These are phyloP conservation scores for Drechslera avenae DNA, from an alignment of 2,329 filamentous ascomycete genomes.

Conservation along the genomic window DNA sequence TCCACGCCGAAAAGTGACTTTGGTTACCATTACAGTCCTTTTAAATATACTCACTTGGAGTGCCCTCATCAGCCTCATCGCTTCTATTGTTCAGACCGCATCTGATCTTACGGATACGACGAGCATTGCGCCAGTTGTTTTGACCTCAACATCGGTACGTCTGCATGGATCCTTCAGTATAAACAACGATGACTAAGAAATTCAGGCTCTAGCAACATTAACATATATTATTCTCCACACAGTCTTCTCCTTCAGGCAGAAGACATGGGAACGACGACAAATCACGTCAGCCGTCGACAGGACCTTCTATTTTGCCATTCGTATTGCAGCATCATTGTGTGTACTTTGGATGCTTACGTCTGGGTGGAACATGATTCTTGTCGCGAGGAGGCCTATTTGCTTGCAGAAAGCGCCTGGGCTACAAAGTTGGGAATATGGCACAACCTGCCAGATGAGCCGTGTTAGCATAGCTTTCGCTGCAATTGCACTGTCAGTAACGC, in stretches of 20 bases:
- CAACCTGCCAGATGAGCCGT: conserved; percentile 39
- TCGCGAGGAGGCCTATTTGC: conserved; percentile 46
- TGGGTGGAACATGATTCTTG: conserved; percentile 49
- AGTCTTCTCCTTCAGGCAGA: conserved; percentile 41
- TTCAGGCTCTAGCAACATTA: conserved; percentile 42
- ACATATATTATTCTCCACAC: conserved; percentile 44
- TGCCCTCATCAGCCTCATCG: conserved; percentile 35
- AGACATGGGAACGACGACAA: conserved; percentile 35
- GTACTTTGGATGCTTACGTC: conserved; percentile 46
- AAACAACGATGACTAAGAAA: conserved; percentile 1
- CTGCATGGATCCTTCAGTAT: neutral
- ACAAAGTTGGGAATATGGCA: conserved; percentile 41
- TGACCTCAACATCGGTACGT: conserved; percentile 43
- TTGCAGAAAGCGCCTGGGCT: conserved; percentile 25
- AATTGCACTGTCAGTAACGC: conserved; percentile 38
- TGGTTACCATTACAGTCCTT: conserved; percentile 42
- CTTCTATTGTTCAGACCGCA: conserved; percentile 38
- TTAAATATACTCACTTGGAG: conserved; percentile 45
- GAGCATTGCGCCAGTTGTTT: conserved; percentile 37
- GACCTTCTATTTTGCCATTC: conserved; percentile 42
- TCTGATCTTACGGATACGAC: conserved; percentile 35
- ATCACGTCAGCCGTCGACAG: conserved; percentile 33
- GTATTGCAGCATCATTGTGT: conserved; percentile 39
- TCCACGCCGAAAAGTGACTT: conserved; percentile 38
- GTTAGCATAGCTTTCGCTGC: conserved; percentile 40